Evolutionary conservation across 805 yeast species (phyloP), one percentile per base, ranked within the genome.

Genomic region (Lipomyces sp.): DNA sequence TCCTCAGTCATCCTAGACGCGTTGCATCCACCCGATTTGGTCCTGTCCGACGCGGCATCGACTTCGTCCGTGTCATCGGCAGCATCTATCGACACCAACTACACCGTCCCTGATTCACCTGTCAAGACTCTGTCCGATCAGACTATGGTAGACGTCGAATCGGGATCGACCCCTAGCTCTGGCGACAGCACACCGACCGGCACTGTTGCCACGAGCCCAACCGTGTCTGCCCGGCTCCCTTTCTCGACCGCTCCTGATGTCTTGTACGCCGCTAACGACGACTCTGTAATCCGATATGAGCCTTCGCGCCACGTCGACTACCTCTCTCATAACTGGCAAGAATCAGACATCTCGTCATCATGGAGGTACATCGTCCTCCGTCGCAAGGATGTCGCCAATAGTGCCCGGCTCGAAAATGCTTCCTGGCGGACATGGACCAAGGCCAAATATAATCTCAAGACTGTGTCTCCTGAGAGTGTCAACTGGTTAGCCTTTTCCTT

Each of bases 371-470:
- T 95, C 64, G 92, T 92, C 54, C 79, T 86, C 69, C 87, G 90
- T 72, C 85, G 96, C 57, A 90, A 90, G 70, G 94, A 90, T 75
- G 89, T 90, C 67, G 96, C 97, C 51, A 87, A 86, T 80, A 86
- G 86, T 71, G 96, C 90, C 7, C 80, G 96, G 58, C 80, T 90
- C 56, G 93, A 90, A 74, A 90, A 90, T 74, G 94, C 97, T 15
- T 83, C 90, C 59, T 94, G 98, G 98, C 84, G 98, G 75, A 92
- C 97, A 24, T 94, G 98, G 98, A 89, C 94, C 13, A 92, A 93
- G 78, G 83, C 90, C 60, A 84, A 89, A 71, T 83, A 85, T 70
- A 81, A 86, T 34, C 78, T 87, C 57, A 76, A 80, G 35, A 95
- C 99, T 0, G 90, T 94, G 5, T 86, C 93, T 24, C 99, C 99